A percentile compares a stretch with the other conserved stretches of the same genome.
Conservation (phyloP, 305 asterid species). For the Caryopteris hybrid region DNA sequence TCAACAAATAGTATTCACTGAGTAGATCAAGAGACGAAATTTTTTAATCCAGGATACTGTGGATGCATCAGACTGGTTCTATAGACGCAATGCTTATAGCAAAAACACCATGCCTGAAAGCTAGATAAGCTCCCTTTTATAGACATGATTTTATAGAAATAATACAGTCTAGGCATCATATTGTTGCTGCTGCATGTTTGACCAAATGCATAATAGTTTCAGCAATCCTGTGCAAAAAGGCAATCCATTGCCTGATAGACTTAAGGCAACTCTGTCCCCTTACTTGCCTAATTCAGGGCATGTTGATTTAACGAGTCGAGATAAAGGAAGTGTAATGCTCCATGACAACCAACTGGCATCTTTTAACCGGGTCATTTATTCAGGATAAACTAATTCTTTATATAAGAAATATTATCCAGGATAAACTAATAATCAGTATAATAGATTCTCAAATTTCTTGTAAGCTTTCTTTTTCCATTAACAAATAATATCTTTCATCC, state of each 20-base stretch:
- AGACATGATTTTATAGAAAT: not conserved
- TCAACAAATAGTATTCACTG: not conserved
- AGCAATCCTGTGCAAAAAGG: constrained; percentile 5
- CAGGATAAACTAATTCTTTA: not conserved
- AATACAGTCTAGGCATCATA: not conserved
- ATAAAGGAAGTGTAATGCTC: not conserved
- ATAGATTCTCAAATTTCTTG: not conserved
- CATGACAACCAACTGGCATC: not conserved
- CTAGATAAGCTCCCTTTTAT: not conserved
- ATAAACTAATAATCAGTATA: not conserved
- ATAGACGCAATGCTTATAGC: not conserved
- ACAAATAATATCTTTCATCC: not conserved
- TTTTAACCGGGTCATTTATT: constrained; percentile 1
- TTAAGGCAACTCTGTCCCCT: not conserved
- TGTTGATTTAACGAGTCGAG: not conserved
- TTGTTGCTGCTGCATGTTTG: not conserved
- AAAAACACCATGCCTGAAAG: not conserved
- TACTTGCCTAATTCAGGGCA: not conserved
- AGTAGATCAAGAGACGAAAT: not conserved
- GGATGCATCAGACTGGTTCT: not conserved
- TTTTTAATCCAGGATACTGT: not conserved
- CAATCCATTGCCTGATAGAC: not conserved
- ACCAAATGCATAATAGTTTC: not conserved
- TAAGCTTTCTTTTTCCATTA: not conserved
- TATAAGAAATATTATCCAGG: not conserved